Base-by-base conservation (phyloP, 163 green algal species). In the Scenedesmus sp. region DNA sequence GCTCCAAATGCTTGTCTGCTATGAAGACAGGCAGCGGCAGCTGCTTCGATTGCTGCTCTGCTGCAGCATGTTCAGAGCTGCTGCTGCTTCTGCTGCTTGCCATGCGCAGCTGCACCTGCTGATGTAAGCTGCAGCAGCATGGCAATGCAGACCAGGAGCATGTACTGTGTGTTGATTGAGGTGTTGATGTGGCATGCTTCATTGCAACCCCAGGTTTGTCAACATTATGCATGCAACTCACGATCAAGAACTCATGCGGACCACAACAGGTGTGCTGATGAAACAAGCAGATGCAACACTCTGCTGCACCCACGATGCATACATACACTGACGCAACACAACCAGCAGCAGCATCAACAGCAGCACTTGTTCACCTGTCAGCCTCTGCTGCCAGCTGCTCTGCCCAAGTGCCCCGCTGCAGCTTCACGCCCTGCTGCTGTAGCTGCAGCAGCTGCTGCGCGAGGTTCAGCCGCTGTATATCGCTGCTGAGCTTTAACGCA, bases 391-490 rank as follows among this genome's bases (percentile, higher is more conserved):
- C 81, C 43, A 92, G 81, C 68, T 79, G 65, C 81, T 72, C 44
- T 12, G 88, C 44, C 88, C 88, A 92, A 12, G 30, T 78, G 20
- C 81, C 81, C 12, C 13, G 68, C 81, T 65, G 83, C 68, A 92
- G 88, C 61, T 42, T 12, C 33, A 88, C 43, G 16, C 61, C 81
- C 81, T 83, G 61, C 81, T 89, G 61, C 80, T 88, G 87, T 59
- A 92, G 49, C 68, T 65, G 42, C 88, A 30, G 15, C 44, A 92
- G 59, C 68, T 89, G 88, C 46, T 53, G 33, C 7, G 88, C 81
- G 46, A 92, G 88, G 65, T 85, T 59, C 24, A 53, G 35, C 44
- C 88, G 79, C 88, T 92, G 88, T 18, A 40, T 30, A 37, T 89
- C 81, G 30, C 35, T 70, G 24, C 33, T n/a, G 3, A 61, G 43